phyloP scores from a whole-genome alignment of 169 alveolate species.

The Plasmodium knowlesi region DNA sequence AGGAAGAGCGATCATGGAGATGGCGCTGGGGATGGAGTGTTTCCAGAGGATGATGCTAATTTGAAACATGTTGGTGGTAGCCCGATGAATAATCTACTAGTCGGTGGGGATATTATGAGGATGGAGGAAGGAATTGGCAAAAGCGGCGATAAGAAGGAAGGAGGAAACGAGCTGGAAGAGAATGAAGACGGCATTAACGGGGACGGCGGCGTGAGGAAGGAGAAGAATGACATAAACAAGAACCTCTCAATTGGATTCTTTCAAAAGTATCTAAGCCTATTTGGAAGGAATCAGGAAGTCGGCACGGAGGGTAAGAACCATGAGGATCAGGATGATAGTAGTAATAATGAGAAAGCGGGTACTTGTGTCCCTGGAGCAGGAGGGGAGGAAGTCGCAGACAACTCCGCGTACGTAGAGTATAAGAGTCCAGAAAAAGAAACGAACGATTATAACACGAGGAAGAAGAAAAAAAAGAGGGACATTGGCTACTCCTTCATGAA shows the following conservation, averaged over 20 bases:
- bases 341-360: neutral
- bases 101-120: neutral
- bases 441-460: conserved; percentile 36
- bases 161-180: neutral
- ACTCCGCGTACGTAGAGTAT: neutral
- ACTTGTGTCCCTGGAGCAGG: neutral
- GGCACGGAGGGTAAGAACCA: neutral
- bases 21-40: neutral
- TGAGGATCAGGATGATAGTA: neutral
- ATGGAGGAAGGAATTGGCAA: neutral
- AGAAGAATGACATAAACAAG: neutral
- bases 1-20: neutral
- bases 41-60: neutral
- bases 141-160: neutral
- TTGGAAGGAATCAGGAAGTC: neutral
- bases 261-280: neutral
- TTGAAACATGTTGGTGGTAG: neutral
- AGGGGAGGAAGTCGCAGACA: neutral
- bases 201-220: neutral
- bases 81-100: neutral
- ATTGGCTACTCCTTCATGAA: neutral
- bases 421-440: conserved; percentile 28
- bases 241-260: neutral
- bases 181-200: neutral
- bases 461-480: conserved; percentile 36